Evolutionary conservation across 2,329 filamentous ascomycete genomes (phyloP), one percentile per base, ranked within the genome.

Genomic region (Xylaria polymorpha): DNA sequence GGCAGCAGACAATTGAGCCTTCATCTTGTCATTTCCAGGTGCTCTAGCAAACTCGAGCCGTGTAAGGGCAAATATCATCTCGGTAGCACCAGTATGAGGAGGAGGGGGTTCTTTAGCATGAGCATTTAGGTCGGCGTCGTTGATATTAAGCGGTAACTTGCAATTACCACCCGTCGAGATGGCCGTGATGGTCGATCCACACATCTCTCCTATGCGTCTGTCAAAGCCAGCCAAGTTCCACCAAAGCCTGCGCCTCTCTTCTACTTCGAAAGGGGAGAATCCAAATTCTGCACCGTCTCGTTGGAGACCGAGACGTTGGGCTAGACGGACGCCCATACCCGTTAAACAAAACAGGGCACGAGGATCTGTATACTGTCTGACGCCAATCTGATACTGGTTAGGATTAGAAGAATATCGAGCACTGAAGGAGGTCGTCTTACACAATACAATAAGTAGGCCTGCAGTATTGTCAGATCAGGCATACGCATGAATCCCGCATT

Each of bases 181-280:
- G 0, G 86, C 86, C 4, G 86, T 88, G 63, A 89, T 85, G 41
- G 84, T 83, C 20, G 85, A 87, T 58, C 87, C 86, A 3, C 88
- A 86, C 78, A 93, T 86, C 77, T 93, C 91, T 66, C 89, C 86
- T 44, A 92, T 86, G 25, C 91, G 89, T 68, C 86, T 84, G 77
- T 94, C 92, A 72, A 92, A 91, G 32, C 88, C 83, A 15, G 91
- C 84, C 18, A 94, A 83, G 39, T 89, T 87, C 91, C 91, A 94
- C 91, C 91, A 93, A 1, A 94, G 81, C 44, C 91, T 85, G 59
- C 91, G 86, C n/a, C 91, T 86, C 79, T 92, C 86, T 79, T 93
- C 91, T 3, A 88, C 85, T 74, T 93, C 90, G 63, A 89, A 92
- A 39, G 83, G 85, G 3, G 79, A 82, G 2, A 88, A 73, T 70